Evolutionary conservation across 768 basidiomycete genomes (phyloP).

Genomic region (Favolaschia claudopus): DNA sequence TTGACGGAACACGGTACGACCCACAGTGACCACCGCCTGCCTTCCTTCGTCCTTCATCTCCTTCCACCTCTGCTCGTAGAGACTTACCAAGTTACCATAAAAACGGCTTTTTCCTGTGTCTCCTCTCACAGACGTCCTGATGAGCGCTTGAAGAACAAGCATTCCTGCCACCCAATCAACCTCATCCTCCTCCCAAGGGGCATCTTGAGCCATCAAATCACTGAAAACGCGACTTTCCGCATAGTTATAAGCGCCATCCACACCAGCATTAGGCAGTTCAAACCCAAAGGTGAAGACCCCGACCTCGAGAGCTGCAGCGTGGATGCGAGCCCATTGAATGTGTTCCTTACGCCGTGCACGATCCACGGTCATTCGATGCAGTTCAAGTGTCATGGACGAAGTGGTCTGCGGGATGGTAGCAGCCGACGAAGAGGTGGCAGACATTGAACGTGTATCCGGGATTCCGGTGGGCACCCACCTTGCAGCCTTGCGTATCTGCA

Average conservation of each 20-base stretch:
- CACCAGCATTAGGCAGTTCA: constrained; percentile 31
- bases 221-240: constrained; percentile 57
- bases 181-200: constrained; percentile 71
- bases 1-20: constrained; percentile 22
- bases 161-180: constrained; percentile 76
- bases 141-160: constrained; percentile 63
- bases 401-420: constrained; percentile 22
- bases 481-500: constrained; percentile 63
- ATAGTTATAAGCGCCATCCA: constrained; percentile 49
- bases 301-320: constrained; percentile 68
- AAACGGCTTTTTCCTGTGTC: constrained; percentile 56
- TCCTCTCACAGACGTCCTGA: constrained; percentile 59
- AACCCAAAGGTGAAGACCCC: constrained; percentile 56
- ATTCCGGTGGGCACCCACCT: constrained; percentile 53
- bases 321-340: constrained; percentile 72
- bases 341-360: constrained; percentile 69
- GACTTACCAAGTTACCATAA: constrained; percentile 61
- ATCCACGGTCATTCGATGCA: constrained; percentile 68
- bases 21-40: constrained; percentile 66
- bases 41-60: constrained; percentile 74
- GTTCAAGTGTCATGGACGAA: constrained; percentile 60
- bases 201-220: constrained; percentile 68
- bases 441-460: constrained; percentile 18
- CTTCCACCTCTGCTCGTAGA: constrained; percentile 73
- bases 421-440: constrained; percentile 31